Conservation (phyloP, 176 grass and related monocot genomes). For the Eleusine indica region DNA sequence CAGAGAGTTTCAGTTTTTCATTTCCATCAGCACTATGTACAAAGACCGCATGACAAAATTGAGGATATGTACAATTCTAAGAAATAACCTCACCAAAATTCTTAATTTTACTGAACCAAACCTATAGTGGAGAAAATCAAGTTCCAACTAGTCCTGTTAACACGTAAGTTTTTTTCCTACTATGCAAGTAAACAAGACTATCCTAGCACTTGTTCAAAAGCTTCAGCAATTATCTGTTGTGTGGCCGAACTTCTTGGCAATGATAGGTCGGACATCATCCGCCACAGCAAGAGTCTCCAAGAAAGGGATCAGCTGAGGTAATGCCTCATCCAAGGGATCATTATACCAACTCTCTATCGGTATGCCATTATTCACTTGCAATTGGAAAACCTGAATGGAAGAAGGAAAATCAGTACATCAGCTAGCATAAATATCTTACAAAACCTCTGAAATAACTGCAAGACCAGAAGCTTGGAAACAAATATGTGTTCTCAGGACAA, state of each 20-base stretch:
- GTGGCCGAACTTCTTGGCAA: constrained; percentile 82
- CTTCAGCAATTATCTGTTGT: constrained; percentile 40
- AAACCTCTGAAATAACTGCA: neutral
- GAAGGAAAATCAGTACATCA: neutral
- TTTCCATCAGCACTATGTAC: constrained; percentile 50
- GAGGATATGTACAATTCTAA: constrained; percentile 56
- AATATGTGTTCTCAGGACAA: neutral
- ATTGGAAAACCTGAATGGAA: constrained; percentile 72
- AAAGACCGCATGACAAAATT: constrained; percentile 34
- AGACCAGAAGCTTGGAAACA: neutral
- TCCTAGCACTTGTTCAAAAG: constrained; percentile 32
- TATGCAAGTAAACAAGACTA: constrained; percentile 51
- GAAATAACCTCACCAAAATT: constrained; percentile 43
- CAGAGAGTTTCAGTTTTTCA: constrained; percentile 28
- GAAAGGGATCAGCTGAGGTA: constrained; percentile 83
- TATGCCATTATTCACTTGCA: constrained; percentile 99
- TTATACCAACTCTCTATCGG: constrained; percentile 97
- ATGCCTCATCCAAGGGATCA: constrained; percentile 61
- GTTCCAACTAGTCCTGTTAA: constrained; percentile 29
- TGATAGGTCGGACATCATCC: constrained; percentile 88
- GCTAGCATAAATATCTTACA: neutral
- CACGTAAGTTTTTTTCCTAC: constrained; percentile 30
- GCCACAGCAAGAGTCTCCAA: constrained; percentile 75
- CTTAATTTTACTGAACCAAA: constrained; percentile 41
- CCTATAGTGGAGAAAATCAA: constrained; percentile 21